Evolutionary conservation across 1,284 basidiomycete species (phyloP).

Genomic region (Ceratobasidium sp.): DNA sequence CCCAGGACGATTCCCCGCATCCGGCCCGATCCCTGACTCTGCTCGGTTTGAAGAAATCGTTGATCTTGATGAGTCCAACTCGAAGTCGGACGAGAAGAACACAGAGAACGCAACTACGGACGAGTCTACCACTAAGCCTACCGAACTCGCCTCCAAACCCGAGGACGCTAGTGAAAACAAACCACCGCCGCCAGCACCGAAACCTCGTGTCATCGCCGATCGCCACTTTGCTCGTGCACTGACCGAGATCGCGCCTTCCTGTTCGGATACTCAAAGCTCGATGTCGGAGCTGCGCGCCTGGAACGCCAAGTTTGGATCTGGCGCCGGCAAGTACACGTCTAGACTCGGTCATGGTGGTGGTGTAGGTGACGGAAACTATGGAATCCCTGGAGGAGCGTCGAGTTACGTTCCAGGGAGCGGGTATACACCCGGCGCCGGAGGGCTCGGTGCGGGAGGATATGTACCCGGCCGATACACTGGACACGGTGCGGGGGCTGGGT

Average conservation of each 20-base stretch:
- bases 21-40: too few relatives aligned
- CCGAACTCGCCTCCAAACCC: neutral
- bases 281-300: conserved; percentile 87
- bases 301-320: conserved; percentile 92
- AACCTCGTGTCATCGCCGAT: conserved; percentile 64
- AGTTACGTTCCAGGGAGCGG: neutral
- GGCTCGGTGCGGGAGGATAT: too few relatives aligned
- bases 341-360: neutral
- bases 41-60: neutral
- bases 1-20: too few relatives aligned
- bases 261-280: conserved; percentile 83
- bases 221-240: conserved; percentile 86
- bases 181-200: neutral
- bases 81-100: too few relatives aligned
- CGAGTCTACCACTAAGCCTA: too few relatives aligned
- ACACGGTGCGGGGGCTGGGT: too few relatives aligned
- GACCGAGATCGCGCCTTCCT: conserved; percentile 87
- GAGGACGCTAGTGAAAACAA: conserved; percentile 50
- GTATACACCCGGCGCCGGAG: too few relatives aligned
- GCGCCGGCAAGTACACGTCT: conserved; percentile 48
- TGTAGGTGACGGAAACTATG: neutral
- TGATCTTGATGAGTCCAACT: neutral
- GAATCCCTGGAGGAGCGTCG: neutral
- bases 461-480: too few relatives aligned
- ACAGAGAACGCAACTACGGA: too few relatives aligned